Evolutionary conservation across 2,329 filamentous ascomycete genomes (phyloP).

Genomic region (Cryphonectria parasitica): DNA sequence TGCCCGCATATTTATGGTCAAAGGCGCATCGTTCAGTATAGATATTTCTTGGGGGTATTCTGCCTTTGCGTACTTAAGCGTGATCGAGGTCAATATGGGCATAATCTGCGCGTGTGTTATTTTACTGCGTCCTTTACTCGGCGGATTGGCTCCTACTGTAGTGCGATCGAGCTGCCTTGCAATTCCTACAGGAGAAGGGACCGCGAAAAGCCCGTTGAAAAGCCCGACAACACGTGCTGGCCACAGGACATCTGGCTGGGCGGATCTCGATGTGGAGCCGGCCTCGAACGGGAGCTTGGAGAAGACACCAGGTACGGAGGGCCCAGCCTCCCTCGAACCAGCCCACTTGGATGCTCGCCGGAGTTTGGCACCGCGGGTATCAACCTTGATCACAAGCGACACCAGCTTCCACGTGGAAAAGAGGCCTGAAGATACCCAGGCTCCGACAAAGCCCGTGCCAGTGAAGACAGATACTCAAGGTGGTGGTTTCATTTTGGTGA

Average conservation of each 20-base stretch:
- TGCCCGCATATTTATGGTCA: slow-evolving; percentile 39
- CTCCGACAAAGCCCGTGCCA: neutral
- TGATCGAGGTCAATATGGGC: slow-evolving; percentile 38
- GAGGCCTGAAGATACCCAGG: neutral
- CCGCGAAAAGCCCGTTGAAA: slow-evolving; percentile 16
- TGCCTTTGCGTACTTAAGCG: slow-evolving; percentile 38
- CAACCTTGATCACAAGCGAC: neutral
- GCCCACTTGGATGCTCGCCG: slow-evolving; percentile 11
- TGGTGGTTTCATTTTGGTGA: slow-evolving; percentile 20
- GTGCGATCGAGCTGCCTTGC: slow-evolving; percentile 10
- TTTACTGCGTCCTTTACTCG: slow-evolving; percentile 37
- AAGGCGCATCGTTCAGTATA: slow-evolving; percentile 30
- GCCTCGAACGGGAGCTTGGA: slow-evolving; percentile 19
- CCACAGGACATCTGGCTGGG: slow-evolving; percentile 14
- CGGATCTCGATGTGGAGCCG: slow-evolving; percentile 21
- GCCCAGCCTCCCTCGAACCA: slow-evolving; percentile 5
- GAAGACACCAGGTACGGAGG: neutral
- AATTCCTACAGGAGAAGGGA: neutral
- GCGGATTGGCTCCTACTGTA: slow-evolving; percentile 30
- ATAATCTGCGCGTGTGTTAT: slow-evolving; percentile 38
- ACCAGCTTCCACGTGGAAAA: neutral
- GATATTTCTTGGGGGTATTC: slow-evolving; percentile 40
- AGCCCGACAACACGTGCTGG: slow-evolving; percentile 1
- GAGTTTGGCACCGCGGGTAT: neutral
- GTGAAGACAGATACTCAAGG: slow-evolving; percentile 9